phyloP scores from a whole-genome alignment of 768 basidiomycete species.

The Roridomyces roridus region DNA sequence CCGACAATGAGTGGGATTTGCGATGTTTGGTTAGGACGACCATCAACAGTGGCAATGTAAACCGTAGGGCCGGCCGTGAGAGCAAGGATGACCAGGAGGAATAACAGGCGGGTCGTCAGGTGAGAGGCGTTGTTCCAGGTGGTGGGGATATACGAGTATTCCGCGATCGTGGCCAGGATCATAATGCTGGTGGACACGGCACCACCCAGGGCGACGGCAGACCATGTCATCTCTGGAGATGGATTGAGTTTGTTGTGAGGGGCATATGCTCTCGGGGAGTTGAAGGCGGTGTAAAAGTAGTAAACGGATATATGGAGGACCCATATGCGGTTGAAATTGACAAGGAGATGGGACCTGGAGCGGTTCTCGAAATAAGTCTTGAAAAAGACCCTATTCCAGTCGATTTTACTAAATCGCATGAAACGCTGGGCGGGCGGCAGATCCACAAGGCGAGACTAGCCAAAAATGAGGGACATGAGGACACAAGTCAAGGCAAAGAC shows the following conservation, averaged over 20 bases:
- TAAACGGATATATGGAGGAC: conserved; percentile 92
- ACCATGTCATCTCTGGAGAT: conserved; percentile 92
- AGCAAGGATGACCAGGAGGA: conserved; percentile 90
- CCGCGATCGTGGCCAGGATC: conserved; percentile 91
- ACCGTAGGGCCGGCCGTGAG: conserved; percentile 93
- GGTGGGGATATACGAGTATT: conserved; percentile 96
- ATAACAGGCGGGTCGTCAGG: conserved; percentile 90
- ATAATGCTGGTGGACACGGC: conserved; percentile 93
- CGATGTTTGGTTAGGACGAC: conserved; percentile 51
- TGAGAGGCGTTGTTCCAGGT: conserved; percentile 99
- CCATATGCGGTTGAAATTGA: conserved; percentile 99
- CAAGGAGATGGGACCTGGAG: conserved; percentile 88
- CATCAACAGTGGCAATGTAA: conserved; percentile 89
- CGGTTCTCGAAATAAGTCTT: conserved; percentile 99
- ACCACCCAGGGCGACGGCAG: conserved; percentile 94
- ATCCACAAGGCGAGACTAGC: conserved; percentile 89
- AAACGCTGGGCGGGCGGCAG: conserved; percentile 91
- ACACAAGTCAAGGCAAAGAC: conserved; percentile 30
- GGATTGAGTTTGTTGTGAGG: conserved; percentile 69
- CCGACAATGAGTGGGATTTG: conserved; percentile 89
- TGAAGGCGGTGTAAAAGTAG: conserved; percentile 99
- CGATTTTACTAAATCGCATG: conserved; percentile 88
- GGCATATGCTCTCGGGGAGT: conserved; percentile 91
- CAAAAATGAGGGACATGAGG: conserved; percentile 3
- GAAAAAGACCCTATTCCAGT: conserved; percentile 96